Conservation (phyloP, 257 asterid genomes). For the Avicennia marina region DNA sequence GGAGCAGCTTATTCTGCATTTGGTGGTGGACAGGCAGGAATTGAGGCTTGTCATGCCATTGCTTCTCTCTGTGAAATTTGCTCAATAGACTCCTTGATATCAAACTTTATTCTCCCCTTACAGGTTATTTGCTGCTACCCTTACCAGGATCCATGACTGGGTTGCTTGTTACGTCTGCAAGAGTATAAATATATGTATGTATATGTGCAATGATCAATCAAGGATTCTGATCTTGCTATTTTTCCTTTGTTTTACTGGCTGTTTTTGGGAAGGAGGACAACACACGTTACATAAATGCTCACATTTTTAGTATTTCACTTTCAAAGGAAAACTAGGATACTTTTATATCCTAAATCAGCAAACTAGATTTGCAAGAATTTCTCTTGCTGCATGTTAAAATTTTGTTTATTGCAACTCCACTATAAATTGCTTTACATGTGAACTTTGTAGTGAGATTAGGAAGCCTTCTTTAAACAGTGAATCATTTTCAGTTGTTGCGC, state of each 20-base stretch:
- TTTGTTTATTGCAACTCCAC: not conserved
- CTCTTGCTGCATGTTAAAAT: not conserved
- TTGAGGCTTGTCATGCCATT: constrained; percentile 89
- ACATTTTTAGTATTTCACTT: not conserved
- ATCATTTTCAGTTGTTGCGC: too few species aligned
- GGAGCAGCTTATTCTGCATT: constrained; percentile 71
- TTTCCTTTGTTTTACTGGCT: not conserved
- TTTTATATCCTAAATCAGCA: not conserved
- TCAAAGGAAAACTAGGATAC: not conserved
- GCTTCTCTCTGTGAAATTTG: constrained; percentile 94
- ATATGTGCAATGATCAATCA: too few species aligned
- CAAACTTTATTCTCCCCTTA: constrained; percentile 93
- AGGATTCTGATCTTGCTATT: not conserved
- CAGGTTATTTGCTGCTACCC: constrained; percentile 57
- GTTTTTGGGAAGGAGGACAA: not conserved
- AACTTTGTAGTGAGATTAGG: constrained; percentile 7
- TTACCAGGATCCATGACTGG: not conserved
- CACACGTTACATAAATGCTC: not conserved
- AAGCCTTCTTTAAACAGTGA: not conserved
- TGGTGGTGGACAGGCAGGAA: constrained; percentile 65
- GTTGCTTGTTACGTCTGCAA: not conserved
- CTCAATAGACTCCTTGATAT: constrained; percentile 82
- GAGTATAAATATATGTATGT: too few species aligned
- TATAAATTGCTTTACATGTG: not conserved
- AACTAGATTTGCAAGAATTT: not conserved